Evolutionary conservation across 139 green algal genomes (phyloP).

Genomic region (Zygnema circumcarinatum): DNA sequence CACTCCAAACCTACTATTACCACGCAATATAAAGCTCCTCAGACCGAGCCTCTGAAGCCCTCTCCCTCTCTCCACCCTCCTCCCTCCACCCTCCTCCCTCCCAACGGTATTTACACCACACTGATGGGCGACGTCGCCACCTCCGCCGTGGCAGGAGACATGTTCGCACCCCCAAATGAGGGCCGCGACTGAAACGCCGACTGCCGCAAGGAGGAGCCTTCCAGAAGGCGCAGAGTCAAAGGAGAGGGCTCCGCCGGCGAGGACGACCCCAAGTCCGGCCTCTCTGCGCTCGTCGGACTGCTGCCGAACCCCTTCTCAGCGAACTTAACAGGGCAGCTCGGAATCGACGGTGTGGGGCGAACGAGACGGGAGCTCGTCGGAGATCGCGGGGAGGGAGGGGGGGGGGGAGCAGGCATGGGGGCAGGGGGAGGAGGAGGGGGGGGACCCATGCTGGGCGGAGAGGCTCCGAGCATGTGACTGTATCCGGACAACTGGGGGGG

Average conservation of each 20-base stretch:
- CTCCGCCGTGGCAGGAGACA: neutral
- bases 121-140: neutral
- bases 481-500: too few relatives aligned
- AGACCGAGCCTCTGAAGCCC: neutral
- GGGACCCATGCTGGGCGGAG: neutral
- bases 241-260: neutral
- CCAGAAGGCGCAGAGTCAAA: conserved; percentile 15
- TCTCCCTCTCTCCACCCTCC: neutral
- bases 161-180: neutral
- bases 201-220: neutral
- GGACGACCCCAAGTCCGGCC: neutral
- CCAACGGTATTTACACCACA: conserved; percentile 5
- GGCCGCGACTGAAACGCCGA: conserved; percentile 4
- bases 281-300: neutral
- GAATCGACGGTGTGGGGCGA: conserved; percentile 1
- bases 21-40: neutral
- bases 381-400: neutral
- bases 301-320: neutral
- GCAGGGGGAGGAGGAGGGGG: neutral
- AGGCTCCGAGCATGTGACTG: neutral
- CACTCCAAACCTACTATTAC: neutral
- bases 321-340: neutral
- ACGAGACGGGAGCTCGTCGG: neutral
- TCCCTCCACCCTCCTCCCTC: neutral
- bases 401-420: neutral